phyloP scores from a whole-genome alignment of 2,329 filamentous ascomycete genomes.

The Myriosclerotinia curreyana region DNA sequence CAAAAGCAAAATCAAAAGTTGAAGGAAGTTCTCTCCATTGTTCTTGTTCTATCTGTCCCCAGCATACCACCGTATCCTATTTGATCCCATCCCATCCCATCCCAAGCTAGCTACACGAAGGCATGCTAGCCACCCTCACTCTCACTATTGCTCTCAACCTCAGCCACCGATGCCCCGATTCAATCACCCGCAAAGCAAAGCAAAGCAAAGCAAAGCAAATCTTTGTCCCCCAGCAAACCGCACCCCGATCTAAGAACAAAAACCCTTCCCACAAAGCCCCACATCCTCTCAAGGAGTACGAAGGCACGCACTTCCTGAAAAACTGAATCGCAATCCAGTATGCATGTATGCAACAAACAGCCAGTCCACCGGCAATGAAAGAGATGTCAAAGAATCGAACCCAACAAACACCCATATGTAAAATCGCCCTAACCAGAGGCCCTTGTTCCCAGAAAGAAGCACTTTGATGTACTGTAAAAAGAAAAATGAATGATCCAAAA shows the following conservation, averaged over 20 bases:
- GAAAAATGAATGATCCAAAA: slow-evolving; percentile 15
- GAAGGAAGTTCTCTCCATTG: background rate
- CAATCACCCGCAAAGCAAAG: background rate
- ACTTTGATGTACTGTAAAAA: slow-evolving; percentile 19
- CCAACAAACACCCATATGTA: slow-evolving; percentile 17
- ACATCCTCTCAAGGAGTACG: background rate
- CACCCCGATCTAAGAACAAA: slow-evolving; percentile 3
- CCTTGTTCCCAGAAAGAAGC: slow-evolving; percentile 19
- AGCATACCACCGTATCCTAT: background rate
- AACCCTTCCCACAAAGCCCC: background rate
- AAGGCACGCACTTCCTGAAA: background rate
- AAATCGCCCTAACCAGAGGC: slow-evolving; percentile 22
- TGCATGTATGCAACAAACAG: background rate
- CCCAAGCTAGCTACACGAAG: background rate
- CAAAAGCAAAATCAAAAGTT: background rate
- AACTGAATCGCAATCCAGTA: background rate
- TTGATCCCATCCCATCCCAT: background rate
- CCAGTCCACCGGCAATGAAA: background rate
- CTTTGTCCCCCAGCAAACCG: background rate
- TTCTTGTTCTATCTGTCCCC: slow-evolving; percentile 7
- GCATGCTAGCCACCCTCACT: background rate
- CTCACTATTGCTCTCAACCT: background rate
- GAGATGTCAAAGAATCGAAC: background rate
- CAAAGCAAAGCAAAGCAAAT: background rate
- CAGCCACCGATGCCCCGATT: background rate